phyloP scores from a whole-genome alignment of 805 yeast species.

The Lipomyces chichibuensis region DNA sequence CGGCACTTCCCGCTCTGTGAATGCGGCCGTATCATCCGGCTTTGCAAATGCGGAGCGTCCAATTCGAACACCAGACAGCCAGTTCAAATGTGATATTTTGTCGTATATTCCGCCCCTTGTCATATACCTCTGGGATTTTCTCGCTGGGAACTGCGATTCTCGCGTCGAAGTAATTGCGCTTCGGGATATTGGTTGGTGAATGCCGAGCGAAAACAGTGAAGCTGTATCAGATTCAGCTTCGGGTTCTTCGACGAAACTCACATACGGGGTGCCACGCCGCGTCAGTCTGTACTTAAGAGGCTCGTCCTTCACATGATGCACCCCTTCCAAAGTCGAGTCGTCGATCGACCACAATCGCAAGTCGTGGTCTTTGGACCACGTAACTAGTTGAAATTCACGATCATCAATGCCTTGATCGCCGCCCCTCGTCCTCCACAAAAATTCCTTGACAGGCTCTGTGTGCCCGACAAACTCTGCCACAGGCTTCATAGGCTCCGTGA shows the following conservation, averaged over 20 bases:
- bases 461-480: slow-evolving; percentile 75
- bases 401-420: slow-evolving; percentile 55
- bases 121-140: slow-evolving; percentile 23
- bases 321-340: slow-evolving; percentile 51
- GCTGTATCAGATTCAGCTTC: slow-evolving; percentile 19
- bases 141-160: neutral
- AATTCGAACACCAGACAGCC: slow-evolving; percentile 92
- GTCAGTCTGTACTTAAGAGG: slow-evolving; percentile 48
- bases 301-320: slow-evolving; percentile 46
- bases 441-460: slow-evolving; percentile 80
- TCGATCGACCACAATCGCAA: slow-evolving; percentile 77
- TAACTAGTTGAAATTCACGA: slow-evolving; percentile 85
- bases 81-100: slow-evolving; percentile 69
- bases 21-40: slow-evolving; percentile 36
- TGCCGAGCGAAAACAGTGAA: neutral
- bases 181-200: neutral
- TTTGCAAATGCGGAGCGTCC: slow-evolving; percentile 54
- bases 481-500: slow-evolving; percentile 52
- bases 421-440: slow-evolving; percentile 78
- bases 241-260: slow-evolving; percentile 60
- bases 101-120: slow-evolving; percentile 30
- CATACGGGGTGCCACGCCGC: slow-evolving; percentile 50
- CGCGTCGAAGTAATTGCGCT: neutral
- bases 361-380: slow-evolving; percentile 92
- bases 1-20: slow-evolving; percentile 40